Base-by-base conservation (phyloP, 306 rosid genomes). In the Canavalia gladiata region DNA sequence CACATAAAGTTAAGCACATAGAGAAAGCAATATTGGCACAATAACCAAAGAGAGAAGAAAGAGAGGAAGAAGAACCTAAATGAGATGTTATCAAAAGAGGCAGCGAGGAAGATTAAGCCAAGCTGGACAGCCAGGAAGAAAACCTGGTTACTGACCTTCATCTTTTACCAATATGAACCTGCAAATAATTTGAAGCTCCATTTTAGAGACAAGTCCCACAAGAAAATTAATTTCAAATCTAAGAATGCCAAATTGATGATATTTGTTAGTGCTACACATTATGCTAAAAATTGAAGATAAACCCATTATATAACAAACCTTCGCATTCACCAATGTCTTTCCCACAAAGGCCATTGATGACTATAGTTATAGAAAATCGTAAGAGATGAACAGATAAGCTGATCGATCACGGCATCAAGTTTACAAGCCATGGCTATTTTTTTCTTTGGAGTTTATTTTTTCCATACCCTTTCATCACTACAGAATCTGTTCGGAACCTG, bases 21-120 rank as follows among this genome's bases (percentile, higher is more conserved):
- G 25, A 18, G 25, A 18, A 18, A 18, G 25, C 25, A 18, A 18
- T 18, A 18, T 18, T 18, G 25, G 25, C 25, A 18, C 25, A 18
- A 18, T 18, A 45, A 78, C 25, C 25, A 18, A 45, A 78, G 30
- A 30, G 50, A 37, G 37, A 51, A 60, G 39, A 29, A 69, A 37
- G 34, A 18, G 6, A 42, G 2, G n/a, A 55, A 62, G 70, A 11
- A 58, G 66, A 75, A 91, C 93, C 96, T 89, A 34, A 63, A 45
- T 4, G 77, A 51, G 45, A 50, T 47, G 28, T 42, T 49, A 37
- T 66, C 80, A 62, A 84, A 86, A 76, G 25, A 75, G 2, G 76
- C 78, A 76, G 42, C 65, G 6, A 75, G 57, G 46, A 79, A 50
- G 84, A 67, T 2, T 42, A 86, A 59, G 67, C 81, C 54, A 8